Conservation (phyloP, 768 basidiomycete genomes). For the Paxillus ammoniavirescens region DNA sequence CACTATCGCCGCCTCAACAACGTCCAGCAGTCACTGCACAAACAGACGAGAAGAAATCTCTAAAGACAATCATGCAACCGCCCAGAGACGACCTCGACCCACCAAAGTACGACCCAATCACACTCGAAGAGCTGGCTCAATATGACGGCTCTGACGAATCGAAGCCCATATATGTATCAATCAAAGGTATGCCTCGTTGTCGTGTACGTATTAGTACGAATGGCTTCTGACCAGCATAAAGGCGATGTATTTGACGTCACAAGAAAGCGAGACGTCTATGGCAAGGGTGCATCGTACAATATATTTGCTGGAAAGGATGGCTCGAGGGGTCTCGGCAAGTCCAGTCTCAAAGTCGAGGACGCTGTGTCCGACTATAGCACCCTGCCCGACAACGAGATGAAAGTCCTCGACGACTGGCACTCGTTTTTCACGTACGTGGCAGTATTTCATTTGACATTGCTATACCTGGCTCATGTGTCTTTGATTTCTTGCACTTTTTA, state of each 20-base stretch:
- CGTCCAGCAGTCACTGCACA: constrained; percentile 9
- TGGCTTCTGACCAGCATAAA: constrained; percentile 24
- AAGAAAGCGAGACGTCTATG: constrained; percentile 85
- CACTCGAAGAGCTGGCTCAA: constrained; percentile 59
- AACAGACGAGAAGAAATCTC: constrained; percentile 28
- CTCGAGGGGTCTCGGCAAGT: constrained; percentile 85
- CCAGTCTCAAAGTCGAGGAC: constrained; percentile 81
- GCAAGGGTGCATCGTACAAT: constrained; percentile 72
- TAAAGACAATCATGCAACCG: constrained; percentile 72
- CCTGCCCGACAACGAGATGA: constrained; percentile 68
- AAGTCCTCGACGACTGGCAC: constrained; percentile 88
- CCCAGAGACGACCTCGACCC: constrained; percentile 57
- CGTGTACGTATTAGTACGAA: constrained; percentile 7
- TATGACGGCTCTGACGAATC: constrained; percentile 66
- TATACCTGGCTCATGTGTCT: not conserved
- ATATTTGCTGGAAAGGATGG: constrained; percentile 95
- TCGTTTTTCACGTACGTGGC: constrained; percentile 77
- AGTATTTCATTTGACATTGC: not conserved
- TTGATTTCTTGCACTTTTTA: not conserved
- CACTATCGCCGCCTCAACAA: constrained; percentile 3
- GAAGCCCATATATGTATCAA: constrained; percentile 86
- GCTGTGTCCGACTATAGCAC: constrained; percentile 84
- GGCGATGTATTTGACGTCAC: constrained; percentile 91
- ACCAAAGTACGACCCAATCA: constrained; percentile 79
- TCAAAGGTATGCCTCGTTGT: constrained; percentile 73